Evolutionary conservation across 768 basidiomycete genomes (phyloP).

Genomic region (Gloeophyllum trabeum): DNA sequence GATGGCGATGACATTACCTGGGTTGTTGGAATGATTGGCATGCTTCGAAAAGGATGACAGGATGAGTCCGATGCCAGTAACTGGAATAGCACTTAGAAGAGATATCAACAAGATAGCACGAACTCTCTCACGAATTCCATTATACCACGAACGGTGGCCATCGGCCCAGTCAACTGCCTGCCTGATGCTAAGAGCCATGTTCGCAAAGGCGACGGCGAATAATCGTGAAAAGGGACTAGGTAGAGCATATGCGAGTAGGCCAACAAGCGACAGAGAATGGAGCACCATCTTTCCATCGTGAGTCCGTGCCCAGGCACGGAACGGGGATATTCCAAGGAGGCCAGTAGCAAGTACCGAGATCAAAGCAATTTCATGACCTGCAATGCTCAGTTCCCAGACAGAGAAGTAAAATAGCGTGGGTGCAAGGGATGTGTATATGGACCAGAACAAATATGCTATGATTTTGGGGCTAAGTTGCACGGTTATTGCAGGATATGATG

Average conservation of each 20-base stretch:
- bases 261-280: constrained; percentile 37
- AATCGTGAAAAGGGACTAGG: constrained; percentile 44
- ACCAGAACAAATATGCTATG: constrained; percentile 73
- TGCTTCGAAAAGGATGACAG: constrained; percentile 64
- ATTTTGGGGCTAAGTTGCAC: not conserved
- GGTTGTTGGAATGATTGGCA: constrained; percentile 72
- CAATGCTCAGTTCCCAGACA: constrained; percentile 80
- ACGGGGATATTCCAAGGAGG: constrained; percentile 35
- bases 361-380: constrained; percentile 71
- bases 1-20: constrained; percentile 29
- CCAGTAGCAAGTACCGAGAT: constrained; percentile 61
- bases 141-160: constrained; percentile 24
- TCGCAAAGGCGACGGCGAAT: constrained; percentile 43
- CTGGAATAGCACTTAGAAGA: constrained; percentile 22
- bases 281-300: constrained; percentile 37
- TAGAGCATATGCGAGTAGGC: constrained; percentile 39
- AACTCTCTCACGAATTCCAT: constrained; percentile 26
- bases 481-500: not conserved
- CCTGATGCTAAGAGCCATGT: constrained; percentile 34
- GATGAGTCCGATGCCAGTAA: constrained; percentile 55
- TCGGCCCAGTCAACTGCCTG: constrained; percentile 42
- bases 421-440: constrained; percentile 67
- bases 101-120: not conserved
- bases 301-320: constrained; percentile 35
- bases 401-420: constrained; percentile 87